Conservation (phyloP, 495 filamentous ascomycete genomes). For the Penicillium odoratum region DNA sequence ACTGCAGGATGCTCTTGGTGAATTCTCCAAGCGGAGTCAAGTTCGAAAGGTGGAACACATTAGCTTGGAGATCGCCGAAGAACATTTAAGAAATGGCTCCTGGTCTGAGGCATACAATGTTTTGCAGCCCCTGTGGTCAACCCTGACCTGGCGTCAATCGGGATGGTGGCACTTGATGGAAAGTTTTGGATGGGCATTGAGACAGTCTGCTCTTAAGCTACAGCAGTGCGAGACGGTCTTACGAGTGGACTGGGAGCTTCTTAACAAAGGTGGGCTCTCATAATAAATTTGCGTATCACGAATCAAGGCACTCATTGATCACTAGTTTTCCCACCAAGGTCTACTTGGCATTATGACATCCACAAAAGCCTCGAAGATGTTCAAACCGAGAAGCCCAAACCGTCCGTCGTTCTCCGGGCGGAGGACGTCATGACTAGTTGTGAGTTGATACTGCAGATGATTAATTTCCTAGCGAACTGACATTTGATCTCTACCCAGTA, state of each 20-base stretch:
- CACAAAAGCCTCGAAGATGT: constrained; percentile 63
- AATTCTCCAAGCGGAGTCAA: constrained; percentile 67
- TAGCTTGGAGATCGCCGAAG: constrained; percentile 66
- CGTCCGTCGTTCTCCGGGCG: constrained; percentile 62
- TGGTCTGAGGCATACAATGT: constrained; percentile 68
- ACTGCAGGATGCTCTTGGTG: constrained; percentile 58
- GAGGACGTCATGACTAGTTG: constrained; percentile 69
- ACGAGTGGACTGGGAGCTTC: constrained; percentile 81
- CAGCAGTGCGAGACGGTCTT: constrained; percentile 67
- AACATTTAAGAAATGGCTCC: constrained; percentile 58
- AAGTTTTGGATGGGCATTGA: constrained; percentile 70
- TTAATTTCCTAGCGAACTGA: neutral
- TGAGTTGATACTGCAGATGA: constrained; percentile 35
- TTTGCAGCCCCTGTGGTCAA: constrained; percentile 70
- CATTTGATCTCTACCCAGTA: constrained; percentile 41
- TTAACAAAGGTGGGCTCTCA: constrained; percentile 59
- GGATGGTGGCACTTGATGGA: constrained; percentile 79
- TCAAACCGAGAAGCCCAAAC: constrained; percentile 52
- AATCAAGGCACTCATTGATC: constrained; percentile 11
- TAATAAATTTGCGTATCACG: neutral
- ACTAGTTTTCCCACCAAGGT: constrained; percentile 59
- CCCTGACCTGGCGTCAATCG: constrained; percentile 70
- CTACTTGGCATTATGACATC: constrained; percentile 72
- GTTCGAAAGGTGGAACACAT: constrained; percentile 65
- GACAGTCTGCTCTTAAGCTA: constrained; percentile 65